Percentiles rank a stretch among this genome's conserved stretches.
phyloP scores from a whole-genome alignment of 768 basidiomycete species.

The Tricholoma sp. region DNA sequence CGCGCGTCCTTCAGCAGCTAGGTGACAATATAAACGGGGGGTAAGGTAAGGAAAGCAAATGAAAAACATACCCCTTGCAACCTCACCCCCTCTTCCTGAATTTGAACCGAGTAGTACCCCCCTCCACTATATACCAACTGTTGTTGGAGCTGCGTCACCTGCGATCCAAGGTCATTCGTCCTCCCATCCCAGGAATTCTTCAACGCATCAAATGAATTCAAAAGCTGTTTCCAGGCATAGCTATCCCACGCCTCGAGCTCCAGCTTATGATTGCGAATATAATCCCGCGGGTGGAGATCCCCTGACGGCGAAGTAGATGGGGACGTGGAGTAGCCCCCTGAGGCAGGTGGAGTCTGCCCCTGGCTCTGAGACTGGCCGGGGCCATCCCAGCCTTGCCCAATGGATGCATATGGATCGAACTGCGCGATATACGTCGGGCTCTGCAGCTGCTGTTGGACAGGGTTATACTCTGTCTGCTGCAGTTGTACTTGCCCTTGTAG shows the following conservation, averaged over 20 bases:
- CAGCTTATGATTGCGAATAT: conserved; percentile 57
- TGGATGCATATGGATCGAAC: conserved; percentile 48
- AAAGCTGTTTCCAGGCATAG: conserved; percentile 67
- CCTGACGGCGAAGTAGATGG: conserved; percentile 29
- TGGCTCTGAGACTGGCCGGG: conserved; percentile 15
- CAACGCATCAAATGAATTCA: conserved; percentile 57
- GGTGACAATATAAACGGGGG: conserved; percentile 1
- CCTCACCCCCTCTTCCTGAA: conserved; percentile 51
- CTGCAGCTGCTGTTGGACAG: conserved; percentile 42
- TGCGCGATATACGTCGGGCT: conserved; percentile 44
- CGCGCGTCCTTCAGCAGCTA: conserved; percentile 57
- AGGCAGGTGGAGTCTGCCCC: conserved; percentile 14
- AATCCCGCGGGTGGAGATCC: conserved; percentile 62
- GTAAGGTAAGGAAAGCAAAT: conserved; percentile 2
- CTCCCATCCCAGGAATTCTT: conserved; percentile 60
- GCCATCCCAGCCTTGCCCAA: conserved; percentile 39
- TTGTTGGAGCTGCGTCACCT: conserved; percentile 39
- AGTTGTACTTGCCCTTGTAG: conserved; percentile 25
- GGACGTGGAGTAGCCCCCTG: conserved; percentile 18
- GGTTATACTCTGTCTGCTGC: conserved; percentile 30
- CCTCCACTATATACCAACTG: conserved; percentile 41
- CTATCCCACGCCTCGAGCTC: conserved; percentile 70
- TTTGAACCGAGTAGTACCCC: conserved; percentile 40
- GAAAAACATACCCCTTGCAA: conserved; percentile 50
- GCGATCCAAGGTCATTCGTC: conserved; percentile 48